Base-by-base conservation (phyloP, 2,329 filamentous ascomycete genomes). In the Phialemoniopsis sp. region DNA sequence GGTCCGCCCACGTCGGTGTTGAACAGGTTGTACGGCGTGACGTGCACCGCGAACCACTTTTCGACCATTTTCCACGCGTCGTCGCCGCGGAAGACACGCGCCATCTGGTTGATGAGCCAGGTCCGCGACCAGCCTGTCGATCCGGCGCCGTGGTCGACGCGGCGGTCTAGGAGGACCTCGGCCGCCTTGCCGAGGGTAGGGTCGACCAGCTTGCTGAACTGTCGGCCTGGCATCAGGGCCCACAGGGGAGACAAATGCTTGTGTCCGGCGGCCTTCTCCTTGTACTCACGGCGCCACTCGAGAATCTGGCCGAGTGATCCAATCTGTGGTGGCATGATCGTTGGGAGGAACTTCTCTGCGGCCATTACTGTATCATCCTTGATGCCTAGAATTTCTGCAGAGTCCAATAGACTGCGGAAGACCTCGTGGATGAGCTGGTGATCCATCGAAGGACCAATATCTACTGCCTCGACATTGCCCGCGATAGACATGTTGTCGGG, bases 41-140 rank as follows among this genome's bases (percentile, higher is more conserved):
- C 66, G 13, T 59, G 65, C 2, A 52, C 51, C 6, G 51, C 49
- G 28, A 70, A 41, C 19, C 66, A 53, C 14, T 51, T 48, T n/a
- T 62, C 52, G 4, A 64, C 42, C 36, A 66, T 57, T 16, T 54
- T 43, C 44, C 55, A 53, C 29, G 58, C 62, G 32, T 62, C 52
- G 8, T 59, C 58, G 8, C 50, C 55, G 13, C 62, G 57, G 8
- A 60, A 56, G 4, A 73, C 50, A 5, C 70, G 61, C 26, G 69
- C 68, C 40, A 67, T 68, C 35, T 69, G 54, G 35, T 66, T 69
- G 38, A 70, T 59, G 1, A 66, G 50, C 69, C 70, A 73, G 7
- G 66, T 66, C 12, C 68, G 62, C 19, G 64, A 67, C 70, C 70
- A 74, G 1, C 68, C 68, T 1, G 68, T 32, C 30, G 30, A 6